These are phyloP conservation scores for Gaultheria prostrata DNA, from an alignment of 148 eudicot genomes.

Conservation along the genomic window DNA sequence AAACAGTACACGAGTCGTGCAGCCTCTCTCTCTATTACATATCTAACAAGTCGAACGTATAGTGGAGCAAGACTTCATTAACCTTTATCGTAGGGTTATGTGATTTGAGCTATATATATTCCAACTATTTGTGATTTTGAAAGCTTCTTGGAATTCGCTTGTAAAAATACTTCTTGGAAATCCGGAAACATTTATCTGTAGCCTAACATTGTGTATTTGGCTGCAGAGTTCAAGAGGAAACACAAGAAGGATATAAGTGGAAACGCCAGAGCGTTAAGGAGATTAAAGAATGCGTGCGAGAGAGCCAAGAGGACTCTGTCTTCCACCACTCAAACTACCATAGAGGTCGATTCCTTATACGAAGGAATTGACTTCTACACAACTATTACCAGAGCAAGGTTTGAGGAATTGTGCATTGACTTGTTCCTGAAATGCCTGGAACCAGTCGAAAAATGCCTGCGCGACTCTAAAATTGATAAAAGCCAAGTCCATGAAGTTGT, in stretches of 20 bases:
- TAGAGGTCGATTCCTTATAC: conserved; percentile 34
- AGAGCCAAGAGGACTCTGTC: conserved; percentile 37
- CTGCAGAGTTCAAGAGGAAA: conserved; percentile 35
- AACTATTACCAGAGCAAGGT: conserved; percentile 35
- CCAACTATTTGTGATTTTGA: no score
- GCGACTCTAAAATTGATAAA: conserved; percentile 38
- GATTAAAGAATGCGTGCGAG: conserved; percentile 36
- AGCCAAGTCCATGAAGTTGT: conserved; percentile 28
- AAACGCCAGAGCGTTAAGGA: conserved; percentile 30
- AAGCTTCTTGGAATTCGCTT: no score
- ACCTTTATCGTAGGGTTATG: no score
- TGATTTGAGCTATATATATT: no score
- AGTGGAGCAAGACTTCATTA: no score
- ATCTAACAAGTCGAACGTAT: no score
- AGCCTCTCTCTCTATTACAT: no score
- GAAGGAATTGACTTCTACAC: conserved; percentile 40
- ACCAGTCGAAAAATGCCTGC: conserved; percentile 35
- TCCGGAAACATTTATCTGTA: neutral
- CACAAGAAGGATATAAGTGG: conserved; percentile 39
- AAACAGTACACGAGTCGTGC: no score
- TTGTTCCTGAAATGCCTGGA: conserved; percentile 39
- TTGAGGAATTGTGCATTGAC: conserved; percentile 37
- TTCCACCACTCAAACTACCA: conserved; percentile 29
- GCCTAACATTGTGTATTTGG: neutral
- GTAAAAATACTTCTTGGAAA: neutral